Percentiles rank a stretch among this genome's conserved stretches.
Conservation (phyloP, 2,329 filamentous ascomycete genomes). For the Pestalotiopsis fici region DNA sequence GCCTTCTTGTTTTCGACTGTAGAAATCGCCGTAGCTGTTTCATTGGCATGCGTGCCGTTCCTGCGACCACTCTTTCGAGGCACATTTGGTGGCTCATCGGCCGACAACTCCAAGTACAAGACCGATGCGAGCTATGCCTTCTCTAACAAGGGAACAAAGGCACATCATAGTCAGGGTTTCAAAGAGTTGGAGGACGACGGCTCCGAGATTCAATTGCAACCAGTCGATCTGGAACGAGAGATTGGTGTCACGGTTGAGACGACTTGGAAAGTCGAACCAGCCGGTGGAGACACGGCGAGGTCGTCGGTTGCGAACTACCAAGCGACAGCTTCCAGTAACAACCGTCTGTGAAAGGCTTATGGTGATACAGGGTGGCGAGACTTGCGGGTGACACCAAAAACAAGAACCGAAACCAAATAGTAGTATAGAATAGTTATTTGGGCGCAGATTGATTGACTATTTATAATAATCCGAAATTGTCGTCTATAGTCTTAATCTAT, state of each 20-base stretch:
- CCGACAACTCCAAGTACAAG: background rate
- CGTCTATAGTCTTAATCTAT: too few species aligned
- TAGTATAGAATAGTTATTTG: too few species aligned
- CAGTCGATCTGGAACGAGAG: background rate
- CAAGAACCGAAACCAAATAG: too few species aligned
- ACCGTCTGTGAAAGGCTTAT: background rate
- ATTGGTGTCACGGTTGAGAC: background rate
- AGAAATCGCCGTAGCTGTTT: constrained; percentile 11
- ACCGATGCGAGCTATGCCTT: background rate
- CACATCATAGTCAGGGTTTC: background rate
- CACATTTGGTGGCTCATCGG: background rate
- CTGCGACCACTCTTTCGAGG: constrained; percentile 9
- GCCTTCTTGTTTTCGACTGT: constrained; percentile 8
- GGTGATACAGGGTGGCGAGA: background rate
- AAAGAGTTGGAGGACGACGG: background rate
- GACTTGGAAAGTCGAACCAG: background rate
- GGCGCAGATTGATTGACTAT: too few species aligned
- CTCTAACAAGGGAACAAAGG: constrained; percentile 1
- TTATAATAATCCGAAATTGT: too few species aligned
- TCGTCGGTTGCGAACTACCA: background rate
- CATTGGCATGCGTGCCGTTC: constrained; percentile 13
- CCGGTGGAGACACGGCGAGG: background rate
- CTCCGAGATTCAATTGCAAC: constrained; percentile 9
- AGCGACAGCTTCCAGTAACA: background rate
- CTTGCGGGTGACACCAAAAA: too few species aligned